Conservation (phyloP, 176 grass and related monocot genomes). For the Juncus effusus region DNA sequence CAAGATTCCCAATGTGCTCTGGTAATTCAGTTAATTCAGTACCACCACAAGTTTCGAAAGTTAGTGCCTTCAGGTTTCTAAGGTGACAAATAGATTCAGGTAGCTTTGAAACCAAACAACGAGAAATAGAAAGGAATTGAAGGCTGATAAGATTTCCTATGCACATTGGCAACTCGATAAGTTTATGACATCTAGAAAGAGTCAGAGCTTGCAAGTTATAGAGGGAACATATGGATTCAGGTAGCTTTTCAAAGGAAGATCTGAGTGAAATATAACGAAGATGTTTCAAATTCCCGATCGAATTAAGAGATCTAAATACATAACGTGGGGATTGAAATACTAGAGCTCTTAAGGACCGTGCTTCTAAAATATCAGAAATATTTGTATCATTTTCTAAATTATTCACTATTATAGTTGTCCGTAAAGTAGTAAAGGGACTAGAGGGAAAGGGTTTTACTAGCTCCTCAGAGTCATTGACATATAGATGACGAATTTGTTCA, state of each 20-base stretch:
- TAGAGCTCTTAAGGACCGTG: background rate
- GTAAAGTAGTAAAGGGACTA: background rate
- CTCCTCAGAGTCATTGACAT: background rate
- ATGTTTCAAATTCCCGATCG: slow-evolving; percentile 15
- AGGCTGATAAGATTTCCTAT: slow-evolving; percentile 27
- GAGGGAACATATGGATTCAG: background rate
- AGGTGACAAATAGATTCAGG: slow-evolving; percentile 1
- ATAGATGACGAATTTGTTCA: slow-evolving; percentile 15
- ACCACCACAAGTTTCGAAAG: background rate
- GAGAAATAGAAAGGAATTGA: slow-evolving; percentile 1
- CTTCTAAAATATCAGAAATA: slow-evolving; percentile 11
- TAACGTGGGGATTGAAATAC: background rate
- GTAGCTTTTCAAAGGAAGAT: background rate
- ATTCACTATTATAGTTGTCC: slow-evolving; percentile 10
- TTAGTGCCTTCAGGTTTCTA: background rate
- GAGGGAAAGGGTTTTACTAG: background rate
- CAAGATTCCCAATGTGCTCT: no score
- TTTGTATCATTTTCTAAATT: no score
- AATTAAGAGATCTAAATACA: slow-evolving; percentile 1
- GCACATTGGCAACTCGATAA: background rate
- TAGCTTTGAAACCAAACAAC: background rate
- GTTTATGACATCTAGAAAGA: background rate
- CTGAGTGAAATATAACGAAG: slow-evolving; percentile 2
- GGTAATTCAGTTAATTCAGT: background rate
- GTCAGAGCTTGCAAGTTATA: slow-evolving; percentile 4